phyloP scores from a whole-genome alignment of 1,284 basidiomycete genomes.

The Cutaneotrichosporon sp. region DNA sequence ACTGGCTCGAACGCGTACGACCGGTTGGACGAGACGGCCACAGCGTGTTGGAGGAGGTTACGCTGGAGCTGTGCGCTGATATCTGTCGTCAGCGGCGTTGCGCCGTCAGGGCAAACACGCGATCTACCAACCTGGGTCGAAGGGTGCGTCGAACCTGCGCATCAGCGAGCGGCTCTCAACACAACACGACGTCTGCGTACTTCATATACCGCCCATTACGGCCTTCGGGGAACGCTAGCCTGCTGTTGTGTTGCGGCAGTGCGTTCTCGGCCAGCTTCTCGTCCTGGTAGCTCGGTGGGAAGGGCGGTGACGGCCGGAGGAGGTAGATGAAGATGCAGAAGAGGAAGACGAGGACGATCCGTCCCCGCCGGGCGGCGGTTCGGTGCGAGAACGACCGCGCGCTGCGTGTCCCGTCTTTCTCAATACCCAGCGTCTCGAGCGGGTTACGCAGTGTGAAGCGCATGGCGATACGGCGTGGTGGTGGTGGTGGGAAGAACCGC shows the following conservation, averaged over 20 bases:
- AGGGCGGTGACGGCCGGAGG: constrained; percentile 28
- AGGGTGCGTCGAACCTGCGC: constrained; percentile 40
- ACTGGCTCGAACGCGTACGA: constrained; percentile 42
- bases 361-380: not conserved
- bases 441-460: constrained; percentile 32
- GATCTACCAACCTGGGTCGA: not conserved
- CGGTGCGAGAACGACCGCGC: constrained; percentile 17
- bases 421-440: constrained; percentile 18
- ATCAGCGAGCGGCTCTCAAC: no score
- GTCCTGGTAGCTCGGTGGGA: constrained; percentile 35
- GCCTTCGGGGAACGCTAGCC: constrained; percentile 24
- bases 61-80: constrained; percentile 36
- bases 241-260: constrained; percentile 21
- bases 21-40: constrained; percentile 39
- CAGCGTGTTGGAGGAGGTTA: constrained; percentile 40
- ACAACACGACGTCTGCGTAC: constrained; percentile 18
- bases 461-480: no score
- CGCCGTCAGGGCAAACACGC: constrained; percentile 14
- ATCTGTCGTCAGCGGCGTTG: constrained; percentile 27
- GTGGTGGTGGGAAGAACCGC: no score
- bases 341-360: not conserved
- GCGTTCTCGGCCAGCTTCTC: constrained; percentile 24
- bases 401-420: no score
- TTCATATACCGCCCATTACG: constrained; percentile 33
- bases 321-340: not conserved